Evolutionary conservation across 805 yeast genomes (phyloP), one percentile per base, ranked within the genome.

Genomic region (Yamadazyma phyllophila): DNA sequence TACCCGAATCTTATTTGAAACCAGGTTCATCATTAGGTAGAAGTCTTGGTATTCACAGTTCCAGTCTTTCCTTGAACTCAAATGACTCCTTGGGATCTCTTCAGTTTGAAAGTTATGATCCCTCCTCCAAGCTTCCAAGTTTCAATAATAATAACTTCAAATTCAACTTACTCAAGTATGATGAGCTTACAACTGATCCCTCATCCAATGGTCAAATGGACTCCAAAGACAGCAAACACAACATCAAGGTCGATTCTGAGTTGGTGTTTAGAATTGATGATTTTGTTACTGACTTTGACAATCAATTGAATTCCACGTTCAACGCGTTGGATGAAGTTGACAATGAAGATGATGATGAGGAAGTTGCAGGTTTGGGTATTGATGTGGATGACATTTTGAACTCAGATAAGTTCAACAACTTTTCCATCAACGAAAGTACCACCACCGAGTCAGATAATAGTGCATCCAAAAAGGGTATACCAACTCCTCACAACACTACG

Each of bases 311-410:
- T 17, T n/a, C 39, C 7, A 26, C 44, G 7, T 38, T 46, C 36
- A 46, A 54, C 38, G 52, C 51, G 3, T 50, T 55, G 30, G 66
- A 59, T 36, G 62, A 59, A 14, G 61, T 63, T 26, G 72, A 61
- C 31, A 36, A 44, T 24, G 63, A 61, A 13, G 63, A 58, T 39
- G 61, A 55, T 20, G 68, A 59, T 20, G 72, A 67, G 6, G 71
- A 67, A 17, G 72, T 66, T 31, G 62, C 59, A n/a, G 66, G 66
- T 1, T 57, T 69, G 38, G 76, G 74, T 1, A 69, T 71, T 40
- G 73, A 70, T 52, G 75, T 69, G 4, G 76, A 71, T 47, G 72
- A 64, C 45, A 66, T 71, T 44, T 57, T 69, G 46, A 69, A 65
- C 48, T 63, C 71, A 1, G 74, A 67, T 3, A 70, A 65, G 50